Conservation (phyloP, 1,284 basidiomycete species). For the Schizopora paradoxa region DNA sequence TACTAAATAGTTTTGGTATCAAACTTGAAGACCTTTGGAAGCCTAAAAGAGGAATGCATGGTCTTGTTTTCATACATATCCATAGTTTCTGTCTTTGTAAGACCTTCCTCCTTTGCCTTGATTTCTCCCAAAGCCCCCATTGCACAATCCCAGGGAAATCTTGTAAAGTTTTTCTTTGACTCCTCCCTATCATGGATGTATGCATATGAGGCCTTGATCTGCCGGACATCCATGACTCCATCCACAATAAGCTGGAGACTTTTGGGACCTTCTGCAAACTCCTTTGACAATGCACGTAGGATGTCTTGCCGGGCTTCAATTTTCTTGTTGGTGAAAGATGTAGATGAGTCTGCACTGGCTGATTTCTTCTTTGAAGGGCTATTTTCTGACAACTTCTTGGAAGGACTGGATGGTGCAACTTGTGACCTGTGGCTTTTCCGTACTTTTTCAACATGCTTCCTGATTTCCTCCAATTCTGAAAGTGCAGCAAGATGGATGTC, state of each 20-base stretch:
- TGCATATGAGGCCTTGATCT: slow-evolving; percentile 47
- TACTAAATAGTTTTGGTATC: neutral
- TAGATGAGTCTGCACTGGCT: slow-evolving; percentile 28
- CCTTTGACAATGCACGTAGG: slow-evolving; percentile 36
- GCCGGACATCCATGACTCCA: slow-evolving; percentile 4
- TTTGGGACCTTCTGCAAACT: slow-evolving; percentile 31
- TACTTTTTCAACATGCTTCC: slow-evolving; percentile 26
- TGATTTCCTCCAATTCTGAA: slow-evolving; percentile 30
- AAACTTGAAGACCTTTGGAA: too few relatives aligned
- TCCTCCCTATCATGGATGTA: slow-evolving; percentile 38
- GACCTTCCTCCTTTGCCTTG: slow-evolving; percentile 33
- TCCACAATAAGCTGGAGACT: slow-evolving; percentile 7
- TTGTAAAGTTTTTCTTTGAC: slow-evolving; percentile 22
- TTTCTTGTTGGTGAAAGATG: slow-evolving; percentile 34
- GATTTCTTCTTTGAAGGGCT: too few relatives aligned
- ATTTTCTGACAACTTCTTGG: slow-evolving; percentile 12
- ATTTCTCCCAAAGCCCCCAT: slow-evolving; percentile 45
- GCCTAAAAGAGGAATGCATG: too few relatives aligned
- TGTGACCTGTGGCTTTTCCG: slow-evolving; percentile 19
- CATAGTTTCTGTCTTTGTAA: slow-evolving; percentile 1
- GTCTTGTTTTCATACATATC: slow-evolving; percentile 8
- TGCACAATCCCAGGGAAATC: slow-evolving; percentile 51
- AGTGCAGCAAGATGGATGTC: slow-evolving; percentile 16
- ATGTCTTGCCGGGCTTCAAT: slow-evolving; percentile 45
- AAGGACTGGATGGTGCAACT: slow-evolving; percentile 20